Conservation (phyloP, 2,329 filamentous ascomycete species). For the Coleophoma eucalyptorum region DNA sequence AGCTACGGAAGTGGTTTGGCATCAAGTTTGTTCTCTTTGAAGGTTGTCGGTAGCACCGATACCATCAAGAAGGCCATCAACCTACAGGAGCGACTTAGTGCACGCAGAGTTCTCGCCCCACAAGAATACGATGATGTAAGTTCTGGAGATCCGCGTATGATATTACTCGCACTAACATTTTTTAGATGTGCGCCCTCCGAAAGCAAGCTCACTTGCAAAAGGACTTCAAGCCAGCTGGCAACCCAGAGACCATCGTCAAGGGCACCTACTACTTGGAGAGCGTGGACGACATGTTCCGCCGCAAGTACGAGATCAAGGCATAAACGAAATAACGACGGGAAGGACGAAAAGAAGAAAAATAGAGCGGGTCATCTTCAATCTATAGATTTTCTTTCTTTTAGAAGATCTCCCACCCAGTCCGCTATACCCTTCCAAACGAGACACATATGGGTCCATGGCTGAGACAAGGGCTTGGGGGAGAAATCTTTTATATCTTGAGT, state of each 20-base stretch:
- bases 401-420: too few relatives aligned
- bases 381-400: constrained; percentile 3
- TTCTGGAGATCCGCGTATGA: constrained; percentile 7
- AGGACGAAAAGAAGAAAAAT: background rate
- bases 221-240: constrained; percentile 68
- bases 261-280: constrained; percentile 77
- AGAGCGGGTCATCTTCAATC: constrained; percentile 1
- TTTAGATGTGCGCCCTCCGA: constrained; percentile 72
- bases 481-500: too few relatives aligned
- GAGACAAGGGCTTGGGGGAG: too few relatives aligned
- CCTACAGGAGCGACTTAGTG: constrained; percentile 64
- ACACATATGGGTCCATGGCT: too few relatives aligned
- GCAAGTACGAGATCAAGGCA: constrained; percentile 72
- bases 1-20: constrained; percentile 72
- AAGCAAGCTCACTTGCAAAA: constrained; percentile 83
- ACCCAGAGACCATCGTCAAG: constrained; percentile 58
- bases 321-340: constrained; percentile 34
- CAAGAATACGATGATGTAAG: constrained; percentile 71
- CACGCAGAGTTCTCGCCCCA: constrained; percentile 63
- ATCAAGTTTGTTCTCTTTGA: constrained; percentile 67
- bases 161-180: constrained; percentile 16
- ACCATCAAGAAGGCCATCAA: constrained; percentile 64
- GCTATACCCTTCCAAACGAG: too few relatives aligned
- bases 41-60: constrained; percentile 67
- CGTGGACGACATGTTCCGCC: constrained; percentile 83